A percentile compares a stretch with the other conserved stretches of the same genome.
Conservation (phyloP, 2,329 filamentous ascomycete genomes). For the Neonectria ditissima region DNA sequence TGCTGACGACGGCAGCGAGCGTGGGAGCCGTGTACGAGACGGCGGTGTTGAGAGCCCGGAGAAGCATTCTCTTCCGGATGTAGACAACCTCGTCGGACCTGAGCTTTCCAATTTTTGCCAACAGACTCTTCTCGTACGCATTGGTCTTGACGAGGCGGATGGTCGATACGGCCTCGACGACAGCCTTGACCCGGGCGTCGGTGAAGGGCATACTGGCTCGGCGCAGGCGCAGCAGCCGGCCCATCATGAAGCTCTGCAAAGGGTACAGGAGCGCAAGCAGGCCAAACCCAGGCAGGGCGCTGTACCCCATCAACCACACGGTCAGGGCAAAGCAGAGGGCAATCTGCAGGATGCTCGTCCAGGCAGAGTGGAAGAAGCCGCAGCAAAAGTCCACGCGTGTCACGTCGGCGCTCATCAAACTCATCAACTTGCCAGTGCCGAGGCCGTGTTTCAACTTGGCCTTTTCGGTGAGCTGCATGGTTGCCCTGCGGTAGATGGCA, state of each 20-base stretch:
- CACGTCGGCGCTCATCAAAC: constrained; percentile 49
- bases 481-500: constrained; percentile 37
- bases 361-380: constrained; percentile 47
- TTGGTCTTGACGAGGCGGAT: constrained; percentile 46
- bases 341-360: constrained; percentile 49
- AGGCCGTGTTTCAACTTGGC: constrained; percentile 33
- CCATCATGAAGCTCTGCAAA: constrained; percentile 39
- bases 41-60: constrained; percentile 41
- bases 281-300: constrained; percentile 43
- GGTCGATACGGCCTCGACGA: constrained; percentile 42
- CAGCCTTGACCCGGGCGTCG: constrained; percentile 42
- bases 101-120: constrained; percentile 37
- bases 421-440: constrained; percentile 46
- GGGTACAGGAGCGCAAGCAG: constrained; percentile 42
- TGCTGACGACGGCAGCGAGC: constrained; percentile 40
- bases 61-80: constrained; percentile 43
- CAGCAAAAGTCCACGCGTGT: constrained; percentile 49
- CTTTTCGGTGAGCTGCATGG: constrained; percentile 34
- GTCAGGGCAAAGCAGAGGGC: constrained; percentile 39
- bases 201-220: constrained; percentile 44
- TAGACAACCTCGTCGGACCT: constrained; percentile 40
- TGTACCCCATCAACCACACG: constrained; percentile 42
- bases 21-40: constrained; percentile 43
- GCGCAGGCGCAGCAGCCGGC: constrained; percentile 38
- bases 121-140: constrained; percentile 41